Percentiles rank a stretch among this genome's conserved stretches.
phyloP scores from a whole-genome alignment of 163 green algal genomes.

The Chloroidium sp. region DNA sequence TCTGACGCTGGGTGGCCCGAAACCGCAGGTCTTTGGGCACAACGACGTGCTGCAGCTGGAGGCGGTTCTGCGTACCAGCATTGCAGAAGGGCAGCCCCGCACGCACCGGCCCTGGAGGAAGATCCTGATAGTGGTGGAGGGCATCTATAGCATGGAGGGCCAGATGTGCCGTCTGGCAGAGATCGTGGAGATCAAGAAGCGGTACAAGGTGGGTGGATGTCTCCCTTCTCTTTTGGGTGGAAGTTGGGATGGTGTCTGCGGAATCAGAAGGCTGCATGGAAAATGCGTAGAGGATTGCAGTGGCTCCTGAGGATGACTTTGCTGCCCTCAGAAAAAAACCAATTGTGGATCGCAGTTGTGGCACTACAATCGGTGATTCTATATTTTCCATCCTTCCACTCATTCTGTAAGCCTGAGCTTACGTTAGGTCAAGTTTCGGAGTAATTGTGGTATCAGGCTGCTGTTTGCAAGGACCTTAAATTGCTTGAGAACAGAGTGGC shows the following conservation, averaged over 20 bases:
- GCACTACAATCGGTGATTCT: no score
- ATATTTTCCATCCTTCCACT: no score
- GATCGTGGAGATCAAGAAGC: slow-evolving; percentile 74
- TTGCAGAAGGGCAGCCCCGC: slow-evolving; percentile 87
- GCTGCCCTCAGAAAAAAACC: no score
- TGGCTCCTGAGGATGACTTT: no score
- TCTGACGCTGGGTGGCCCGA: no score
- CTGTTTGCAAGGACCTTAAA: no score
- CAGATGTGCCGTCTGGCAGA: slow-evolving; percentile 73
- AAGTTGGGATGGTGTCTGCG: neutral
- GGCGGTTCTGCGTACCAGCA: slow-evolving; percentile 65
- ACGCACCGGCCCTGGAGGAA: slow-evolving; percentile 91
- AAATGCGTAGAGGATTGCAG: neutral
- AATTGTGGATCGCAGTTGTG: no score
- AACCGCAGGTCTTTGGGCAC: slow-evolving; percentile 76
- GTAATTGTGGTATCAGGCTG: no score
- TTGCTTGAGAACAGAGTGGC: no score
- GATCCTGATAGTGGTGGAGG: slow-evolving; percentile 94
- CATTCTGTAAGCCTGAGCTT: no score
- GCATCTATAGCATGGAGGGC: slow-evolving; percentile 98
- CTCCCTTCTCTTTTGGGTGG: neutral
- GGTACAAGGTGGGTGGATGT: slow-evolving; percentile 52
- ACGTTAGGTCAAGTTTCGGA: no score
- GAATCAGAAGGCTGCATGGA: neutral
- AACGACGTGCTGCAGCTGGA: slow-evolving; percentile 88